Percentiles rank a stretch among this genome's conserved stretches.
phyloP scores from a whole-genome alignment of 495 filamentous ascomycete species.

The Podospora anserina region DNA sequence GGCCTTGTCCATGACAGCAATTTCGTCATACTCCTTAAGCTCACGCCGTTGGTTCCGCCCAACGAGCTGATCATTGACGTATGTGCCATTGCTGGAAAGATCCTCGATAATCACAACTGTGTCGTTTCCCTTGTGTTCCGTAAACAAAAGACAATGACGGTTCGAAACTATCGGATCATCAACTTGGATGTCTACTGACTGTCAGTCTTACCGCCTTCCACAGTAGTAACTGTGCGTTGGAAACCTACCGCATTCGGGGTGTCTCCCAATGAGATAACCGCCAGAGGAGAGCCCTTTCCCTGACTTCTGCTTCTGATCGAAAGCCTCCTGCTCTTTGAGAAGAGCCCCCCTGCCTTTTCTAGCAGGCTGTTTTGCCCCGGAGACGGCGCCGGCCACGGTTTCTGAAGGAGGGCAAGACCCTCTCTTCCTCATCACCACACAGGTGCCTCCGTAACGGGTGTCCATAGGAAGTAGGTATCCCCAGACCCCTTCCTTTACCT shows the following conservation, averaged over 20 bases:
- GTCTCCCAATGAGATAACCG: slow-evolving; percentile 90
- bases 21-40: slow-evolving; percentile 82
- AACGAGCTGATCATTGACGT: slow-evolving; percentile 86
- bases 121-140: slow-evolving; percentile 78
- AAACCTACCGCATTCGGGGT: slow-evolving; percentile 86
- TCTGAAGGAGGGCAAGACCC: slow-evolving; percentile 58
- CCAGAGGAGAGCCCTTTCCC: slow-evolving; percentile 59
- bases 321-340: slow-evolving; percentile 54
- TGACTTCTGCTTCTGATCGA: slow-evolving; percentile 55
- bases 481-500: slow-evolving; percentile 89
- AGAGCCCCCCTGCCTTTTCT: slow-evolving; percentile 41
- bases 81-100: slow-evolving; percentile 93
- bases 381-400: slow-evolving; percentile 27
- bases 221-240: not conserved
- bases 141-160: slow-evolving; percentile 86
- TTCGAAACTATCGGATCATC: slow-evolving; percentile 88
- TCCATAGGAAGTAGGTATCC: slow-evolving; percentile 87
- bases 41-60: slow-evolving; percentile 89
- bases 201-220: slow-evolving; percentile 18
- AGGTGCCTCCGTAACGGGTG: slow-evolving; percentile 58
- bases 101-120: slow-evolving; percentile 83
- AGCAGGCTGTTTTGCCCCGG: slow-evolving; percentile 24
- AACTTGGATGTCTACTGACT: slow-evolving; percentile 65
- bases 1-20: slow-evolving; percentile 76
- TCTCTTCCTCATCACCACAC: slow-evolving; percentile 69